phyloP scores from a whole-genome alignment of 306 rosid species.

The Betula pendula region DNA sequence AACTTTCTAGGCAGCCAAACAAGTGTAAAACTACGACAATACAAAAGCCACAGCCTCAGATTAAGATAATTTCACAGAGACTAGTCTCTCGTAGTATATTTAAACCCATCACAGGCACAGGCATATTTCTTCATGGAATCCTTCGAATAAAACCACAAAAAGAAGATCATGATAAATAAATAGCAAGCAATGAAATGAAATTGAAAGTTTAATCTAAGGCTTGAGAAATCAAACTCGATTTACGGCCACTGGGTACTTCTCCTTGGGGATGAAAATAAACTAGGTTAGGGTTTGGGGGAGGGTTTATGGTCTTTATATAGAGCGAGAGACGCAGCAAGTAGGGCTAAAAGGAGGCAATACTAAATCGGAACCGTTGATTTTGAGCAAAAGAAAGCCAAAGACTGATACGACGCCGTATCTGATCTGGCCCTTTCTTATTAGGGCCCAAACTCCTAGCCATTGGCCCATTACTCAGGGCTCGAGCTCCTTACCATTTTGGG shows the following conservation, averaged over 20 bases:
- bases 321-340: constrained; percentile 2
- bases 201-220: neutral
- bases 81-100: constrained; percentile 67
- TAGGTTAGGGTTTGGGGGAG: constrained; percentile 4
- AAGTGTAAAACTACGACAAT: neutral
- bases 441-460: neutral
- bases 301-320: constrained; percentile 12
- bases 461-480: neutral
- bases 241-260: no score
- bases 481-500: neutral
- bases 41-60: constrained; percentile 60
- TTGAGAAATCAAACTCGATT: neutral
- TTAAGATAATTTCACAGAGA: constrained; percentile 44
- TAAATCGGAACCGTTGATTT: constrained; percentile 17
- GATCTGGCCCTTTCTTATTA: neutral
- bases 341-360: neutral
- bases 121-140: neutral
- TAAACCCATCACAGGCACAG: constrained; percentile 66
- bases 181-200: neutral
- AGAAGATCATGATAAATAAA: neutral
- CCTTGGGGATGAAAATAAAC: no score
- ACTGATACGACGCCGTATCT: no score
- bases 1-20: neutral
- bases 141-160: no score
- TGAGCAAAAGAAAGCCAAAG: no score